Percentiles rank a stretch among this genome's conserved stretches.
Conservation (phyloP, 768 basidiomycete species). For the Neoboletus subvelutipes region DNA sequence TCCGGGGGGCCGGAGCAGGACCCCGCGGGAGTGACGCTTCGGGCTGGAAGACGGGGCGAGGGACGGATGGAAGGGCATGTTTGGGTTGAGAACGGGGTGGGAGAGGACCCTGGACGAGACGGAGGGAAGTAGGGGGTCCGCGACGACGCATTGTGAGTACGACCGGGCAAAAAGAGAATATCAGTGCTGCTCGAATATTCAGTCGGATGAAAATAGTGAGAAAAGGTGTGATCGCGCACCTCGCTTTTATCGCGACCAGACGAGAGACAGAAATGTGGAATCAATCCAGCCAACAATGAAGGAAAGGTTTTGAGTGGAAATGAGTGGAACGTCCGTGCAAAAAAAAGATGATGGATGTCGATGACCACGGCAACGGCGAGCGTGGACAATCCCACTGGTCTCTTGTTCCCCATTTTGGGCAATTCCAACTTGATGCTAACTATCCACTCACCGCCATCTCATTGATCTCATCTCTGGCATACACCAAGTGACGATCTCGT, state of each 20-base stretch:
- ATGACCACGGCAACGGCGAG: neutral
- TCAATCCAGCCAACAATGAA: neutral
- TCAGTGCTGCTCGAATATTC: neutral
- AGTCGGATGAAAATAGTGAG: neutral
- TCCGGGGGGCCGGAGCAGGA: conserved; percentile 20
- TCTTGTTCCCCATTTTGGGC: neutral
- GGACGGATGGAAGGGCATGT: conserved; percentile 67
- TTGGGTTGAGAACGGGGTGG: conserved; percentile 61
- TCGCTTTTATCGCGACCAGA: neutral
- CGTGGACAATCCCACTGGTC: neutral
- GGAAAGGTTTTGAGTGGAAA: neutral
- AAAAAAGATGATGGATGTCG: neutral
- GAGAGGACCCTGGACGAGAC: conserved; percentile 58
- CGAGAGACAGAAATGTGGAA: neutral
- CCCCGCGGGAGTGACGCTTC: conserved; percentile 27
- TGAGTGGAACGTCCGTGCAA: neutral
- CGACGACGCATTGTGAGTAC: conserved; percentile 58
- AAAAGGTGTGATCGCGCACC: neutral
- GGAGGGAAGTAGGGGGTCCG: conserved; percentile 64
- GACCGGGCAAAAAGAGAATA: neutral
- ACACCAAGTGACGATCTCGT: too few species aligned
- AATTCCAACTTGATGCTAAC: too few species aligned
- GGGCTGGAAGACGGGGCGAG: conserved; percentile 50
- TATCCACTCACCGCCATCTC: neutral
- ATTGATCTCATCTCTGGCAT: too few species aligned